phyloP scores from a whole-genome alignment of 352 stramenopile species.

The Phytopythium vexans region DNA sequence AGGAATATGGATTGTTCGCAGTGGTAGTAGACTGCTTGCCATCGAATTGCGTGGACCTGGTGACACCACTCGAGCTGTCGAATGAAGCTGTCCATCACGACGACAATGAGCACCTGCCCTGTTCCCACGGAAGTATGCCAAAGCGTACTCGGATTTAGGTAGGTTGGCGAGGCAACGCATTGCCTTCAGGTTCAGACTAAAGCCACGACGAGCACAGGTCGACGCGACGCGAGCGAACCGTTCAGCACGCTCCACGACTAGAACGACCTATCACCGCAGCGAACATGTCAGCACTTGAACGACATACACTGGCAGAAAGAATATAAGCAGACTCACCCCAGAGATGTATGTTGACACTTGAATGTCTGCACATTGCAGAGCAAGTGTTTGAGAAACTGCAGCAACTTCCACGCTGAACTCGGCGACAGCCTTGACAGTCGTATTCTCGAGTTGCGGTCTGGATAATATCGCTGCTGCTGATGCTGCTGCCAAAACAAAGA shows the following conservation, averaged over 20 bases:
- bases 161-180: too few species aligned
- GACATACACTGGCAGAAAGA: not conserved
- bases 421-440: slow-evolving; percentile 10
- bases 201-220: slow-evolving; percentile 33
- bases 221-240: slow-evolving; percentile 30
- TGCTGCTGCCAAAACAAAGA: not conserved
- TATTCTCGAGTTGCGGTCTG: too few species aligned
- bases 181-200: too few species aligned
- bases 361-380: slow-evolving; percentile 21
- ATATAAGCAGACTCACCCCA: slow-evolving; percentile 14
- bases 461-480: not conserved
- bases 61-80: slow-evolving; percentile 39
- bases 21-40: slow-evolving; percentile 38
- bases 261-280: slow-evolving; percentile 20
- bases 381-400: slow-evolving; percentile 9
- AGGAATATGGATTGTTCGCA: slow-evolving; percentile 46
- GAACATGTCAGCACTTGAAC: not conserved
- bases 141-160: not conserved
- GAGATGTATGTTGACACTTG: slow-evolving; percentile 26
- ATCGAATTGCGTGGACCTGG: slow-evolving; percentile 35
- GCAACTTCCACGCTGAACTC: too few species aligned
- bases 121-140: not conserved
- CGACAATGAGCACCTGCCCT: not conserved
- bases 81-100: slow-evolving; percentile 31
- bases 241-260: slow-evolving; percentile 36